phyloP scores from a whole-genome alignment of 768 basidiomycete genomes.

The Amanita muscaria region DNA sequence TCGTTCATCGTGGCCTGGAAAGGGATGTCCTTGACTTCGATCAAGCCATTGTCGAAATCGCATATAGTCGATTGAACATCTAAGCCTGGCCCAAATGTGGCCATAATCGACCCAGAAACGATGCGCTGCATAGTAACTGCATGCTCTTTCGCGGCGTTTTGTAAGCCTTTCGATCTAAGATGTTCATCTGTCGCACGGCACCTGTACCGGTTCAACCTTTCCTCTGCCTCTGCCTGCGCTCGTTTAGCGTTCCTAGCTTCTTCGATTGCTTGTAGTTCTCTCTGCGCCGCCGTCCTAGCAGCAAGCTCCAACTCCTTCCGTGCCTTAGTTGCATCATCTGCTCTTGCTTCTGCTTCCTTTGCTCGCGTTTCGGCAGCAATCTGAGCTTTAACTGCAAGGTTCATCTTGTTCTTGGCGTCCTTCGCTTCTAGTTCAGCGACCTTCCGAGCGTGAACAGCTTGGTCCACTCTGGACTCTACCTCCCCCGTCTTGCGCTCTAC shows the following conservation, averaged over 20 bases:
- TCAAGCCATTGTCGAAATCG: conserved; percentile 12
- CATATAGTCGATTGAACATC: conserved; percentile 8
- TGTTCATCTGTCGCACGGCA: background rate
- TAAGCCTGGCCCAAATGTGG: conserved; percentile 16
- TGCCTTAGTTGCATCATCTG: too few species aligned
- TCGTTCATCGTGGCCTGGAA: conserved; percentile 8
- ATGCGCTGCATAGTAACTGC: background rate
- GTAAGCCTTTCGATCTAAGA: background rate
- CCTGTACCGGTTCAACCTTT: background rate
- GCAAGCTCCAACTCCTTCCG: too few species aligned
- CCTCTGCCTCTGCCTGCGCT: background rate
- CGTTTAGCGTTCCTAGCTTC: conserved; percentile 1
- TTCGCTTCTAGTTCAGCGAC: background rate
- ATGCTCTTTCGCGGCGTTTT: background rate
- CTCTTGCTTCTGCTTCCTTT: too few species aligned
- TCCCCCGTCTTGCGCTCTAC: background rate
- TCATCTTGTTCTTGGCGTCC: too few species aligned
- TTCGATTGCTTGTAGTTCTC: background rate
- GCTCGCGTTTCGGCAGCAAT: background rate
- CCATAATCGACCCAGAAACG: conserved; percentile 10
- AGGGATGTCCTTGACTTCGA: conserved; percentile 12
- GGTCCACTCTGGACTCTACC: too few species aligned
- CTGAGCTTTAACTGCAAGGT: too few species aligned
- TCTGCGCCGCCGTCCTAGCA: too few species aligned
- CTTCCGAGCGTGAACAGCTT: too few species aligned